Conservation (phyloP, 495 filamentous ascomycete genomes). For the Peziza echinospora region DNA sequence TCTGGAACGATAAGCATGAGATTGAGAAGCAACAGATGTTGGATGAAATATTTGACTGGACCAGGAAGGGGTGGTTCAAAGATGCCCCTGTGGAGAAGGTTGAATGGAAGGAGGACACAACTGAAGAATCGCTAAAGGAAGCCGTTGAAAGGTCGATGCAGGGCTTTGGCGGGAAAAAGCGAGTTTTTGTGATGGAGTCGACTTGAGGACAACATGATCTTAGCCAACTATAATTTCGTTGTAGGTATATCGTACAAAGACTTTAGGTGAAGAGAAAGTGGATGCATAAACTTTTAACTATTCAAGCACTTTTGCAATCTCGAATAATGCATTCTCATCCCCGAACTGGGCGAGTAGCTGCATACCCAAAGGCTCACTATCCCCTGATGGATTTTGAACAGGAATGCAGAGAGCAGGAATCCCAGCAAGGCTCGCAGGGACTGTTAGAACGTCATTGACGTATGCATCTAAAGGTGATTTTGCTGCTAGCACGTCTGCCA, state of each 20-base stretch:
- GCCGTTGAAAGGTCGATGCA: background rate
- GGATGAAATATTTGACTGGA: slow-evolving; percentile 55
- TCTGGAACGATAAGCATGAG: slow-evolving; percentile 60
- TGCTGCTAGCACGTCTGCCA: slow-evolving; percentile 29
- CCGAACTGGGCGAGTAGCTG: slow-evolving; percentile 86
- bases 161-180: background rate
- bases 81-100: slow-evolving; percentile 62
- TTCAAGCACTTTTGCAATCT: slow-evolving; percentile 30
- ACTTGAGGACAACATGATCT: no score
- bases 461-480: slow-evolving; percentile 37
- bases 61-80: slow-evolving; percentile 51
- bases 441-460: slow-evolving; percentile 86
- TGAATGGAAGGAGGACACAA: slow-evolving; percentile 46
- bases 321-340: slow-evolving; percentile 47
- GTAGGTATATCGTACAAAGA: no score
- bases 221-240: no score
- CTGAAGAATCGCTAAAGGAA: background rate
- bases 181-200: no score
- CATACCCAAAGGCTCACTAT: slow-evolving; percentile 37
- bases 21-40: slow-evolving; percentile 56
- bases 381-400: slow-evolving; percentile 21
- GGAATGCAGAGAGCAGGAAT: slow-evolving; percentile 77
- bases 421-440: slow-evolving; percentile 81
- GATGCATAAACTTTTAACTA: background rate
- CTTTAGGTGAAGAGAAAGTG: no score